Evolutionary conservation across 805 yeast species (phyloP), one percentile per base, ranked within the genome.

Genomic region (Wickerhamiella qilinensis): DNA sequence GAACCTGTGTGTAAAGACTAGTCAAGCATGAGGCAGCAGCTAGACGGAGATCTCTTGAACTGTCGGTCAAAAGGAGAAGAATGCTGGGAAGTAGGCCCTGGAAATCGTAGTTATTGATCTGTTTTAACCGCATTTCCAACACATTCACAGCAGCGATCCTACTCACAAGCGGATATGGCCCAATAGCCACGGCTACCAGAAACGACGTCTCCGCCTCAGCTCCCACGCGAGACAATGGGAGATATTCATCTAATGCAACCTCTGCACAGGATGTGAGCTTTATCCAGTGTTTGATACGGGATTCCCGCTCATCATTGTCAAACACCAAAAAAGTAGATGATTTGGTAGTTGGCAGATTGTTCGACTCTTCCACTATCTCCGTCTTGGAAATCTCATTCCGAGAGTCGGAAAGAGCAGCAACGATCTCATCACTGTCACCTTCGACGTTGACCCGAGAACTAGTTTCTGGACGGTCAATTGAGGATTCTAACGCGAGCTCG

Each of bases 401-500:
- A n/a, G 8, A 28, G 2, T 17, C 38, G 20, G 29, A n/a, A 2
- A 16, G 7, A 7, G 15, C 15, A 14, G 5, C 17, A 15, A 8
- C 33, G 9, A 6, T 7, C 9, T 21, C 19, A 17, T 29, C 17
- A n/a, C 24, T 33, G 21, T 2, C 30, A n/a, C 9, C 34, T 2
- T 22, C 38, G 22, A 22, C 20, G 8, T 6, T 14, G 7, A 6
- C 15, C 15, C 7, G 15, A 6, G 5, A 18, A 7, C 5, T 16
- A 5, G 21, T n/a, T 25, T 33, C 32, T 8, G 46, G 51, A 14
- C 51, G 32, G 20, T 24, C 20, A 37, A 84, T 57, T 1, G 86
- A 75, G 1, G 78, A 67, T 58, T 82, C 80, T 34, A 83, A 59
- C 38, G 68, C 65, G 65, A 84, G 69, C 60, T 77, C 86, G 21